A percentile compares a stretch with the other conserved stretches of the same genome.
Conservation (phyloP, 352 stramenopile species). For the Globisporangium viniferum region DNA sequence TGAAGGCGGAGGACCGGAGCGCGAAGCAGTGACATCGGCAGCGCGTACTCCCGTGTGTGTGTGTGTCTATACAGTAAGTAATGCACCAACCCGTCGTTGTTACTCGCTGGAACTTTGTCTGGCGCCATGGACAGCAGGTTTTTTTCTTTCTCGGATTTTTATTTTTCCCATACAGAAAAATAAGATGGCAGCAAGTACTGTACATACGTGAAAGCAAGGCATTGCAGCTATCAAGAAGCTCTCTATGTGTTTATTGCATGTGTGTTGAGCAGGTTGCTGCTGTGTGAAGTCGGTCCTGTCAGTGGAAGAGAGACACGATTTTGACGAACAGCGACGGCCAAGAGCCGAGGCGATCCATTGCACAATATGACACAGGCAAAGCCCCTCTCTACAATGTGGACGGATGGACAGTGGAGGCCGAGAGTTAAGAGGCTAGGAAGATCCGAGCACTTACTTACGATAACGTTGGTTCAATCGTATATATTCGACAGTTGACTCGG, state of each 20-base stretch:
- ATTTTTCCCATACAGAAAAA: background rate
- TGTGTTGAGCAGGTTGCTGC: background rate
- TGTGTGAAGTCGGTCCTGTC: background rate
- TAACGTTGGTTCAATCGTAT: no score
- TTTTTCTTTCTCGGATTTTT: background rate
- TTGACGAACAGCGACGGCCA: background rate
- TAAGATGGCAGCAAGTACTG: background rate
- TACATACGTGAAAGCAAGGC: background rate
- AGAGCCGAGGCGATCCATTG: background rate
- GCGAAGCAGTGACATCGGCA: background rate
- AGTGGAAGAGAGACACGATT: background rate
- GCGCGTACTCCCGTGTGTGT: background rate
- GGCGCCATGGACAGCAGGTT: background rate
- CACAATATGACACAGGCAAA: no score
- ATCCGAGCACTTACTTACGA: no score
- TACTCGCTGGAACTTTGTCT: background rate
- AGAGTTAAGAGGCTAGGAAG: no score
- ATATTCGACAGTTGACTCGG: no score
- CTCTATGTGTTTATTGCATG: background rate
- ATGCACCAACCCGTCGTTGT: background rate
- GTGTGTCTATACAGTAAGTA: background rate
- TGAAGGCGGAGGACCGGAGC: background rate
- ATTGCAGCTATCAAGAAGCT: background rate
- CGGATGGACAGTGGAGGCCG: no score
- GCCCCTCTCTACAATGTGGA: no score